Evolutionary conservation across 306 rosid genomes (phyloP), one percentile per base, ranked within the genome.

Genomic region (Fragaria nilgerrensis): DNA sequence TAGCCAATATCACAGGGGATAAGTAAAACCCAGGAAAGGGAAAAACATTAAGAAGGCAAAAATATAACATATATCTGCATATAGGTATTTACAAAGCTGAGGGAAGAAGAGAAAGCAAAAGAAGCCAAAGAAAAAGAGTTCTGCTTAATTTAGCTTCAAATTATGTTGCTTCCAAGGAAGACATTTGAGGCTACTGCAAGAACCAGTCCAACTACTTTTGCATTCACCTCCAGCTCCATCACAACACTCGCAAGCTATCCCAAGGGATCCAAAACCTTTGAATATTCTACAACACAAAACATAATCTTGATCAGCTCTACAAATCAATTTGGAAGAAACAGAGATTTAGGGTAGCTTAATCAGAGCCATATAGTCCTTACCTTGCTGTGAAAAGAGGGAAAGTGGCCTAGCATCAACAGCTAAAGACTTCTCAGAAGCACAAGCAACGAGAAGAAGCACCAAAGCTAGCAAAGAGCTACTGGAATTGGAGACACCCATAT

Each of bases 181-280:
- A 61, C 89, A 86, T 48, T 76, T 81, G 70, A 84, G 78, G 56
- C 77, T 81, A 25, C 71, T 63, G 70, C 87, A 86, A 39, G 87
- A 63, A 23, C 58, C 45, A 14, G 74, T 73, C 85, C 85, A 79
- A 0, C 53, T 36, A 76, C 70, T 81, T n/a, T 41, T 29, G 80
- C 87, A 84, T 47, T 78, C 77, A n/a, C 84, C 84, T 41, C 61
- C 76, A 19, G 12, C 43, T 19, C 74, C 87, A 55, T 84, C 84
- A 27, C 89, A 84, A 36, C 87, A 86, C 74, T 81, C 80, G 66
- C 89, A 86, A 44, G 72, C 82, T 17, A 86, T 55, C 16, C 87
- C 89, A 43, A 86, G 73, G 2, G 79, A 69, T 4, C 64, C 83
- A 64, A 81, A 39, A 76, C 70, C 62, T 73, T 45, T 19, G 89